Evolutionary conservation across 1,139 yeast genomes (phyloP).

Genomic region (Debaryomyces udenii): DNA sequence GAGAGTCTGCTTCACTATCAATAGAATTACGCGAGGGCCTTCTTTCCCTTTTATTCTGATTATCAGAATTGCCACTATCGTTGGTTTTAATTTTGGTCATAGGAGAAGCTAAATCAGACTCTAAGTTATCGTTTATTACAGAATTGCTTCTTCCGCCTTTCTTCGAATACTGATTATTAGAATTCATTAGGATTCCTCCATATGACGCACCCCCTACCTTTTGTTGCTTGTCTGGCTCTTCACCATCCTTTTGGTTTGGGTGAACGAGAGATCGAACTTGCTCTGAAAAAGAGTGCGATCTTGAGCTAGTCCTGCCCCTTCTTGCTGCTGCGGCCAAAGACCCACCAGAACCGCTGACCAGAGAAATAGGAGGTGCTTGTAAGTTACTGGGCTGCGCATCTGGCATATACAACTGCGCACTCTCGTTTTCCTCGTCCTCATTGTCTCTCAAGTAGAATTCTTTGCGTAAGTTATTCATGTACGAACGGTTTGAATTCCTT

Average conservation of each 20-base stretch:
- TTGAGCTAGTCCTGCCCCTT: slow-evolving; percentile 24
- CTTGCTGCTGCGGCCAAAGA: slow-evolving; percentile 16
- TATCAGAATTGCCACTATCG: slow-evolving; percentile 30
- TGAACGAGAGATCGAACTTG: slow-evolving; percentile 32
- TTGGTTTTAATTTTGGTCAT: slow-evolving; percentile 37
- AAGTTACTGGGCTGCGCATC: background rate
- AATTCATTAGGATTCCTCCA: slow-evolving; percentile 17
- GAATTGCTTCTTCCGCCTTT: slow-evolving; percentile 22
- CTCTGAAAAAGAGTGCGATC: slow-evolving; percentile 38
- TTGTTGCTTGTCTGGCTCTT: slow-evolving; percentile 3
- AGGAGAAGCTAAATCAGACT: slow-evolving; percentile 35
- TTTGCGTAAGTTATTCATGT: slow-evolving; percentile 18
- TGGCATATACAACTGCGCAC: slow-evolving; percentile 7
- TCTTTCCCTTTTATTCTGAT: slow-evolving; percentile 23
- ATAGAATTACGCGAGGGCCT: slow-evolving; percentile 42
- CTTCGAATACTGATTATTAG: slow-evolving; percentile 9
- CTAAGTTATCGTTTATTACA: slow-evolving; percentile 22
- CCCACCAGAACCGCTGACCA: slow-evolving; percentile 8
- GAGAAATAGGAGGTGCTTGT: slow-evolving; percentile 7
- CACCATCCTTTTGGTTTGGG: slow-evolving; percentile 21
- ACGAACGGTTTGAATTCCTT: slow-evolving; percentile 11
- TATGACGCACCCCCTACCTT: slow-evolving; percentile 8
- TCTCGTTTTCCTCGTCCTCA: slow-evolving; percentile 30
- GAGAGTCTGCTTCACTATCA: slow-evolving; percentile 71
- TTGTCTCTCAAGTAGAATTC: slow-evolving; percentile 32